A percentile compares a stretch with the other conserved stretches of the same genome.
These are phyloP conservation scores for Pecoramyces ruminantium DNA, from an alignment of 192 early-diverging fungal genomes.

Conservation along the genomic window DNA sequence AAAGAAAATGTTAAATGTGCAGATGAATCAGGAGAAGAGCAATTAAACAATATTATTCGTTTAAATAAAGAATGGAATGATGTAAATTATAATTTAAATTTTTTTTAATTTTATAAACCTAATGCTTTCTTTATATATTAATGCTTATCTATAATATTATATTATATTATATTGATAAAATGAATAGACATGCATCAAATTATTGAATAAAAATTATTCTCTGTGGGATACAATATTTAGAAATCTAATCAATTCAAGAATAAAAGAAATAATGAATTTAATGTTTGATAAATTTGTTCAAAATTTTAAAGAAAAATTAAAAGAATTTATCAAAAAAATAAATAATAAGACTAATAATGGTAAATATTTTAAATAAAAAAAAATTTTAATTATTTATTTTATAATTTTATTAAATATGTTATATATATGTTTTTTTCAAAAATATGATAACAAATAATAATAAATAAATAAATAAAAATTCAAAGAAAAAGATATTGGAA, in stretches of 20 bases:
- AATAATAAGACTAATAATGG: background rate
- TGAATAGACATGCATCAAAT: background rate
- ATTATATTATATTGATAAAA: too few species aligned
- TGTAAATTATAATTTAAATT: too few species aligned
- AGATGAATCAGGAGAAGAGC: background rate
- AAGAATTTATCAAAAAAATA: background rate
- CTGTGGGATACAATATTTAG: background rate
- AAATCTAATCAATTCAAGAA: background rate
- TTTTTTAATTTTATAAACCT: too few species aligned
- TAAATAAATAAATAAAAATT: too few species aligned
- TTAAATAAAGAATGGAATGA: background rate
- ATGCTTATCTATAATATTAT: too few species aligned
- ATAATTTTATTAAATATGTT: too few species aligned
- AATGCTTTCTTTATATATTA: too few species aligned
- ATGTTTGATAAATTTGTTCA: background rate
- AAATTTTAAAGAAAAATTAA: background rate
- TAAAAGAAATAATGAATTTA: background rate
- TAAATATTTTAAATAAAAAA: too few species aligned
- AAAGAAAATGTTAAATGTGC: background rate
- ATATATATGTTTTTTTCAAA: too few species aligned
- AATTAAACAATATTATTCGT: background rate
- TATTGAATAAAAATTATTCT: background rate
- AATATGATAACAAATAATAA: too few species aligned
- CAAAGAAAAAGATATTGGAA: background rate
- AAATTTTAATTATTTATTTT: too few species aligned